Base-by-base conservation (phyloP, 2,329 filamentous ascomycete species). In the Paracoccidioides brasiliensis region DNA sequence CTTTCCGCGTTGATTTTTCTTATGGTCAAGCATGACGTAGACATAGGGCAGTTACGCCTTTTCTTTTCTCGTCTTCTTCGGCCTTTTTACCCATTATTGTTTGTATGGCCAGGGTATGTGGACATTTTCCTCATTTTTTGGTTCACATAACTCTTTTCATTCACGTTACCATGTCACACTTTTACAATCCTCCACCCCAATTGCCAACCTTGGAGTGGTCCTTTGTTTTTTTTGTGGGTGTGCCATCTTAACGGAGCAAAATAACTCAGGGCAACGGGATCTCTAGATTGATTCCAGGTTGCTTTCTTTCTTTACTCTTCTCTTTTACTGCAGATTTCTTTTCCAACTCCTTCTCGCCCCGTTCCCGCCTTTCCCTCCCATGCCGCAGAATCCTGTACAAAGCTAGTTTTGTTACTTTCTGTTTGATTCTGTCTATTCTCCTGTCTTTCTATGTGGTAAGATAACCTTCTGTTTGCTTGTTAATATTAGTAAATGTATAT, bases 241-340 rank as follows among this genome's bases (percentile, higher is more conserved):
- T n/a, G 37, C 14, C 37, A 41, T 51, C 15, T 9, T 53, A 44
- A 41, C 30, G 40, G 51, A 43, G 51, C 40, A 43, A 38, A 53
- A 49, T 22, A 35, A 48, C 32, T 15, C 33, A 10, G 22, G 15
- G 28, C 40, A 28, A 32, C 9, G 52, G 52, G 45, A 14, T 12
- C 42, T 49, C 43, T 22, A 41, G 42, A 41, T 50, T 49, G 37
- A 54, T 55, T 59, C 59, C 58, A 59, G 62, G 57, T 60, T 61
- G 60, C 59, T 58, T 62, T 62, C 57, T 58, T 59, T 61, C 59
- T 35, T 57, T 28, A 42, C 53, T 56, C 15, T 49, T 51, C 53
- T 52, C 54, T 43, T 35, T 35, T 38, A 14, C 5, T 50, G 22
- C 22, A 22, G 22, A 22, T 38, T 46, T 46, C 5, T 32, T 46